Evolutionary conservation across 129 eudicot genomes (phyloP), one percentile per base, ranked within the genome.

Genomic region (Smallanthus sonchifolius): DNA sequence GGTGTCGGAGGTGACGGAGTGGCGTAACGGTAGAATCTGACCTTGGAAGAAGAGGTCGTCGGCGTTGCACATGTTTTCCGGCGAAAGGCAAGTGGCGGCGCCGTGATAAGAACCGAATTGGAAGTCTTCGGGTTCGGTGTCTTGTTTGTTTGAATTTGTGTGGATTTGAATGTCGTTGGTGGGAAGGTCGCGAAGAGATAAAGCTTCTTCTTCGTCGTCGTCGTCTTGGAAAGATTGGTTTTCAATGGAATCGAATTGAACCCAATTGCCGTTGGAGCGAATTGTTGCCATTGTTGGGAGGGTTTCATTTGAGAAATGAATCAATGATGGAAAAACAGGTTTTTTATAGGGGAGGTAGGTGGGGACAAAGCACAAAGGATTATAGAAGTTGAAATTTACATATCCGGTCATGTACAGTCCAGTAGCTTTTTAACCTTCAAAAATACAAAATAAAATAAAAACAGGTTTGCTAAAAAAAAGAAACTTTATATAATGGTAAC

Each of bases 11-110:
- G 90, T 87, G 4, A 95, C 63, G 0, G 97, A 94, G 74, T 91
- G 84, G 52, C 93, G 93, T 44, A 88, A 67, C 0, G 99, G 99
- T 16, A 91, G 86, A 36, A 95, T 84, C 74, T 87, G 90, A 64
- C 99, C 99, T 74, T 83, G 78, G 75, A 82, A 91, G 75, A 95
- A 95, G 28, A 95, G 82, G 3, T 95, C 96, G 34, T 95, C 99
- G 4, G 97, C 99, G 2, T 84, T 81, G 43, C 97, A 91, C 99
- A 91, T 95, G 6, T 79, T 72, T 47, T 91, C 88, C 20, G 88
- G 82, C 34, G 80, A 84, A 13, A 40, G 66, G 2, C 30, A 7
- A 1, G 83, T 9, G 30, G 82, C 62, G 19, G 44, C 68, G n/a
- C 69, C 57, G 47, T 66, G 65, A 54, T 49, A 45, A 4, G 92